These are phyloP conservation scores for Apiospora malaysiana DNA, from an alignment of 2,329 filamentous ascomycete genomes.

Conservation along the genomic window DNA sequence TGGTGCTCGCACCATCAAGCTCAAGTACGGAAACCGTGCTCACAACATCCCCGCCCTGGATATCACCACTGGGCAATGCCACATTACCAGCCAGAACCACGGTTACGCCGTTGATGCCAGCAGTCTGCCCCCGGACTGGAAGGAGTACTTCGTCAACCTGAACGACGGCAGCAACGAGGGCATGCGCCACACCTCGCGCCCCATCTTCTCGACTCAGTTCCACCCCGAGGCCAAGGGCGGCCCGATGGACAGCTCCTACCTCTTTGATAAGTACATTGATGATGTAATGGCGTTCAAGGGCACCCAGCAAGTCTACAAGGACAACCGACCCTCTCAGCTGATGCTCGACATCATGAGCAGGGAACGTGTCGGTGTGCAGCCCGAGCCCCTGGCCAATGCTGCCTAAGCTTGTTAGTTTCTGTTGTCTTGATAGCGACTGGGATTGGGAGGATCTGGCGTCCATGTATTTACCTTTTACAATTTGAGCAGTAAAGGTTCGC, in stretches of 20 bases:
- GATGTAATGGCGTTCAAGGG: slow-evolving; percentile 90
- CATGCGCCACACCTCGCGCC: slow-evolving; percentile 93
- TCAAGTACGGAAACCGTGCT: slow-evolving; percentile 98
- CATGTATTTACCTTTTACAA: slow-evolving; percentile 2
- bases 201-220: slow-evolving; percentile 99
- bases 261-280: slow-evolving; percentile 96
- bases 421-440: slow-evolving; percentile 9
- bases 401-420: slow-evolving; percentile 41
- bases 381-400: slow-evolving; percentile 61
- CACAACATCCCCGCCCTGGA: slow-evolving; percentile 98
- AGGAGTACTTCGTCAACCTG: slow-evolving; percentile 98
- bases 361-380: slow-evolving; percentile 91
- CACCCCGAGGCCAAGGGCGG: slow-evolving; percentile 98
- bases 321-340: slow-evolving; percentile 85
- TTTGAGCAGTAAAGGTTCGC: neutral
- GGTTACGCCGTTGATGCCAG: slow-evolving; percentile 91
- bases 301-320: slow-evolving; percentile 77
- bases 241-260: slow-evolving; percentile 91
- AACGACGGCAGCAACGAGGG: slow-evolving; percentile 98
- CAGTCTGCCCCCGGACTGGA: slow-evolving; percentile 85
- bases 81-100: slow-evolving; percentile 98
- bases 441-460: slow-evolving; percentile 21
- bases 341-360: slow-evolving; percentile 91
- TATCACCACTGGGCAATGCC: slow-evolving; percentile 93
- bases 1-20: slow-evolving; percentile 90